A percentile compares a stretch with the other conserved stretches of the same genome.
These are phyloP conservation scores for Rickenella mellea DNA, from an alignment of 768 basidiomycete species.

Conservation along the genomic window DNA sequence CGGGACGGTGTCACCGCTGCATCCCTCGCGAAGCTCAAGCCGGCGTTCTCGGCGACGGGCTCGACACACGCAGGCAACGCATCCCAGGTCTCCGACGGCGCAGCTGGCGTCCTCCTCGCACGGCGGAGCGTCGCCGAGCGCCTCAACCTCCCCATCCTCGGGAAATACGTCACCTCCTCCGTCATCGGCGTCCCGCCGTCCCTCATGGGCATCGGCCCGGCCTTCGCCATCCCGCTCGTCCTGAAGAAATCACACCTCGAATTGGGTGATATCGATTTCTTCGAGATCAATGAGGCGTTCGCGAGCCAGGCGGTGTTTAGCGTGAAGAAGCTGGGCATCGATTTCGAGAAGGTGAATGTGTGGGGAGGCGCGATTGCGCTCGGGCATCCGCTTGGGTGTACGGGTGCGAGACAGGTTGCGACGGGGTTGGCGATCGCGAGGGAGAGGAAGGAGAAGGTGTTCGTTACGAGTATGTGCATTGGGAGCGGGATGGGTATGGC, in stretches of 20 bases:
- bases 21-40: slow-evolving; percentile 71
- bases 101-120: slow-evolving; percentile 79
- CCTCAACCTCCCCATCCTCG: slow-evolving; percentile 78
- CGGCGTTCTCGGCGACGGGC: slow-evolving; percentile 73
- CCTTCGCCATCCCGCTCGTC: slow-evolving; percentile 60
- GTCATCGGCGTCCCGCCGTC: slow-evolving; percentile 76
- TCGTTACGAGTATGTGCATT: slow-evolving; percentile 89
- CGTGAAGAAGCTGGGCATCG: slow-evolving; percentile 59
- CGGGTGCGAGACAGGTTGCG: slow-evolving; percentile 81
- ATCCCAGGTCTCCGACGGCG: slow-evolving; percentile 87
- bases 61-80: slow-evolving; percentile 80
- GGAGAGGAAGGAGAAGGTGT: slow-evolving; percentile 65
- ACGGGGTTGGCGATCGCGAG: slow-evolving; percentile 78
- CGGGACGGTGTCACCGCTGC: slow-evolving; percentile 76
- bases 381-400: slow-evolving; percentile 82
- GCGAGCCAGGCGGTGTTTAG: slow-evolving; percentile 74
- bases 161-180: slow-evolving; percentile 68
- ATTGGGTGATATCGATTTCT: slow-evolving; percentile 76
- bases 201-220: slow-evolving; percentile 90
- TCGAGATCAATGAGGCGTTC: slow-evolving; percentile 89
- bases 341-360: slow-evolving; percentile 73
- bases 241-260: slow-evolving; percentile 59
- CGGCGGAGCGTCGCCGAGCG: slow-evolving; percentile 72
- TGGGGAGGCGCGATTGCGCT: slow-evolving; percentile 86
- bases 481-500: slow-evolving; percentile 91